Base-by-base conservation (phyloP, 2,329 filamentous ascomycete genomes). In the Clonostachys rhizophaga region DNA sequence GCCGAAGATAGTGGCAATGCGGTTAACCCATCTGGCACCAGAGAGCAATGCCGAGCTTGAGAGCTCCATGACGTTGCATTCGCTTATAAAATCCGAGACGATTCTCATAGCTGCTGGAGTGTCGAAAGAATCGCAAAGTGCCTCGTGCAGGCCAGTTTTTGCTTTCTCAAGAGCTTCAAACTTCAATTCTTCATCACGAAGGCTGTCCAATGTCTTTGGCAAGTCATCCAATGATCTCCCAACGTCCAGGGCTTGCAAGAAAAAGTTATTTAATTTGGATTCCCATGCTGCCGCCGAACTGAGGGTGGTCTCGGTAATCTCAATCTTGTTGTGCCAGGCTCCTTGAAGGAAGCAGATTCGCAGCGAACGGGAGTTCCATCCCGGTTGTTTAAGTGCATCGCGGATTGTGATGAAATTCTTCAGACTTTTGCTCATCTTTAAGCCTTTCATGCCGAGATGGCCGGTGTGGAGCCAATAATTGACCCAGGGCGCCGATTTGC, bases 381-480 rank as follows among this genome's bases (percentile, higher is more conserved):
- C 36, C 14, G 14, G 14, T 39, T 39, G 14, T 8, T n/a, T n/a
- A 11, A 39, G 36, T n/a, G 17, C 36, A 39, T n/a, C 17, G 14
- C 36, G 14, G 10, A 39, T 39, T n/a, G 36, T 39, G 14, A 18
- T 39, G 11, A n/a, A 39, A 39, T 39, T 39, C 36, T 39, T 39
- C 14, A 39, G 36, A 11, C 36, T 39, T 18, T 39, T 39, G 36
- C 36, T 39, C 36, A 39, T 39, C 36, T 39, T 39, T 18, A 39
- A 18, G 36, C 36, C 36, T 39, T 39, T 39, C 36, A 39, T 39
- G 17, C 36, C 14, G 42, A 96, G 69, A 63, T 97, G 92, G 0
- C 92, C 92, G 86, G 95, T 96, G 62, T 96, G 92, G 14, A 96
- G 63, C 68, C 96, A 97, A 69, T 96, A 95, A 62, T 94, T 95